phyloP scores from a whole-genome alignment of 2,329 filamentous ascomycete genomes.

The Ophiocordyceps australis region DNA sequence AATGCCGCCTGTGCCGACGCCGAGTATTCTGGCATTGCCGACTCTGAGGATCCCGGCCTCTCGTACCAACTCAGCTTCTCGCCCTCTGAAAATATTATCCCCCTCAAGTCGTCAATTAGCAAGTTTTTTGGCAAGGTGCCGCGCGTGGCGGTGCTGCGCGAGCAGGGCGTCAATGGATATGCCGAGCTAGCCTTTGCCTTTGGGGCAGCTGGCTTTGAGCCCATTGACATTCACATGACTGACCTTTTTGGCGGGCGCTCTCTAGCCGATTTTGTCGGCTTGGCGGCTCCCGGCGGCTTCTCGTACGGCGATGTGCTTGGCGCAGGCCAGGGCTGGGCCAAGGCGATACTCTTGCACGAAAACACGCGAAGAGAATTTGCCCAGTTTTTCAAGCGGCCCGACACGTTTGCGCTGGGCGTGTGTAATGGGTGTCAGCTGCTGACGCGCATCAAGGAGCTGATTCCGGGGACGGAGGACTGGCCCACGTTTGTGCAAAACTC shows the following conservation, averaged over 20 bases:
- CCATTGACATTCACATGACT: slow-evolving; percentile 93
- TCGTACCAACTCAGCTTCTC: slow-evolving; percentile 70
- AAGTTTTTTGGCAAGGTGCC: slow-evolving; percentile 39
- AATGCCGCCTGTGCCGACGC: slow-evolving; percentile 74
- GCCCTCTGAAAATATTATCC: slow-evolving; percentile 58
- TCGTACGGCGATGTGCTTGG: slow-evolving; percentile 64
- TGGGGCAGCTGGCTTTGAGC: slow-evolving; percentile 74
- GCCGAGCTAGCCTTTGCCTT: slow-evolving; percentile 98
- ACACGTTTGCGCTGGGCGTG: slow-evolving; percentile 85
- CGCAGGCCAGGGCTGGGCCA: slow-evolving; percentile 93
- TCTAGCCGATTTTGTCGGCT: slow-evolving; percentile 22
- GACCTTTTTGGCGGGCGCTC: slow-evolving; percentile 70
- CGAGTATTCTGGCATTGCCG: slow-evolving; percentile 59
- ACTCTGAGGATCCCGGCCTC: slow-evolving; percentile 65
- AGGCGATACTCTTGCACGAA: slow-evolving; percentile 75
- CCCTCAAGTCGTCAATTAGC: slow-evolving; percentile 27
- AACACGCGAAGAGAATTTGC: slow-evolving; percentile 61
- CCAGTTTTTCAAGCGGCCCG: slow-evolving; percentile 67
- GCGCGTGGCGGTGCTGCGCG: slow-evolving; percentile 78
- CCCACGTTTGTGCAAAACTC: slow-evolving; percentile 73
- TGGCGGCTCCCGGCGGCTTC: neutral
- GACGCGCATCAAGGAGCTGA: slow-evolving; percentile 57
- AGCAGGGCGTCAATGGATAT: slow-evolving; percentile 90
- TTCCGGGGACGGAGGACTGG: slow-evolving; percentile 72
- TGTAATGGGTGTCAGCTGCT: slow-evolving; percentile 98